A percentile compares a stretch with the other conserved stretches of the same genome.
phyloP scores from a whole-genome alignment of 2,329 filamentous ascomycete species.

The Alternaria alternata region DNA sequence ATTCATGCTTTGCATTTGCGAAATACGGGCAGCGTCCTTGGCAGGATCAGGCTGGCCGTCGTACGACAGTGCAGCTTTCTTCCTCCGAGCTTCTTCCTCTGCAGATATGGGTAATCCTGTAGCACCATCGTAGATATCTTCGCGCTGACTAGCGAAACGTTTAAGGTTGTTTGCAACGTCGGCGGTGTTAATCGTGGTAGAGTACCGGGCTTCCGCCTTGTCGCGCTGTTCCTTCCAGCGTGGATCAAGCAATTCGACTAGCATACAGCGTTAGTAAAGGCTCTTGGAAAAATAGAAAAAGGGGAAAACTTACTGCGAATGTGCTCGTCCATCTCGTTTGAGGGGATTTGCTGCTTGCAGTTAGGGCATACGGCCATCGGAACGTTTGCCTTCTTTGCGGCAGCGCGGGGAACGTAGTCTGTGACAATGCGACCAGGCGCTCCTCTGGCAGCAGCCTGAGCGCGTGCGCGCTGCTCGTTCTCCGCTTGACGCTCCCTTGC shows the following conservation, averaged over 20 bases:
- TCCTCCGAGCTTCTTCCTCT: constrained; percentile 77
- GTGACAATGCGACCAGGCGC: constrained; percentile 81
- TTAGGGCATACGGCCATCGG: constrained; percentile 86
- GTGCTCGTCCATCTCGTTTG: constrained; percentile 87
- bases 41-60: constrained; percentile 68
- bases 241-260: constrained; percentile 87
- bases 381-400: constrained; percentile 70
- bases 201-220: constrained; percentile 83
- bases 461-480: constrained; percentile 73
- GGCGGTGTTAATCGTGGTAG: constrained; percentile 84
- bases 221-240: constrained; percentile 95
- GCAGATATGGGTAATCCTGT: constrained; percentile 74
- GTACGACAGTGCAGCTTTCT: constrained; percentile 75
- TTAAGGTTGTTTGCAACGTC: constrained; percentile 96
- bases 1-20: constrained; percentile 66
- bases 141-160: constrained; percentile 87
- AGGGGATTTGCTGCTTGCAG: constrained; percentile 88
- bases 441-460: constrained; percentile 78
- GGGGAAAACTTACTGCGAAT: constrained; percentile 74
- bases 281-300: not conserved
- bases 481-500: constrained; percentile 54
- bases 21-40: constrained; percentile 61
- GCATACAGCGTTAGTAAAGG: constrained; percentile 49
- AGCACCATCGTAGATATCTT: constrained; percentile 82
- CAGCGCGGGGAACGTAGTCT: constrained; percentile 88